Evolutionary conservation across 495 filamentous ascomycete species (phyloP).

Genomic region (Oidiodendron maius): DNA sequence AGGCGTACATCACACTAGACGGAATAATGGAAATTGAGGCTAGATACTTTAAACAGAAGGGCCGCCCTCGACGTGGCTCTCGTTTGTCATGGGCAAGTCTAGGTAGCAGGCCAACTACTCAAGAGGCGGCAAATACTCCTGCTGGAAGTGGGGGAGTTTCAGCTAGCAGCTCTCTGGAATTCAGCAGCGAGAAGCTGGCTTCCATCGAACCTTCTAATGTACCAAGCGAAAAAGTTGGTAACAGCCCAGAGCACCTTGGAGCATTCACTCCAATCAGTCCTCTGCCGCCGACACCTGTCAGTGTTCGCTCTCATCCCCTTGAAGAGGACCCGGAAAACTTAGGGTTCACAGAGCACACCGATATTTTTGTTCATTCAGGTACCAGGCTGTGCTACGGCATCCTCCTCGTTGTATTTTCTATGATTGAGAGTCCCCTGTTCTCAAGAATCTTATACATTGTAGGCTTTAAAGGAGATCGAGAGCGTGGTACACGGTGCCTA

Average conservation of each 20-base stretch:
- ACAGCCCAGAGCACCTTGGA: not conserved
- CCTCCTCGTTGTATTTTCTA: slow-evolving; percentile 75
- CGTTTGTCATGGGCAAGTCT: not conserved
- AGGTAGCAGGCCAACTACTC: not conserved
- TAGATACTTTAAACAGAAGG: slow-evolving; percentile 29
- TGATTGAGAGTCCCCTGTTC: slow-evolving; percentile 80
- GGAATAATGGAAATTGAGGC: slow-evolving; percentile 51
- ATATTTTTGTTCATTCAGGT: slow-evolving; percentile 84
- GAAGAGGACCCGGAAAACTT: slow-evolving; percentile 42
- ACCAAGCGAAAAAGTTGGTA: not conserved
- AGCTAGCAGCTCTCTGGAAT: not conserved
- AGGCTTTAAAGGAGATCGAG: slow-evolving; percentile 87
- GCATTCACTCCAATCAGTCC: not conserved
- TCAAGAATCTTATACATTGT: slow-evolving; percentile 77
- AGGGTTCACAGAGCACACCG: slow-evolving; percentile 50
- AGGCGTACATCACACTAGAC: slow-evolving; percentile 81
- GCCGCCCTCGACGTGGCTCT: slow-evolving; percentile 5
- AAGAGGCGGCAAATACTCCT: not conserved
- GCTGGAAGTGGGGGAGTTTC: not conserved
- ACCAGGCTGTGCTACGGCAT: slow-evolving; percentile 85
- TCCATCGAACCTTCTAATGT: not conserved
- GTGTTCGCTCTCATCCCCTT: slow-evolving; percentile 16
- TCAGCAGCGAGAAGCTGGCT: not conserved
- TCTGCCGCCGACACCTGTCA: slow-evolving; percentile 2
- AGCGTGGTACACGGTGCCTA: slow-evolving; percentile 74